Percentiles rank a stretch among this genome's conserved stretches.
phyloP scores from a whole-genome alignment of 2,329 filamentous ascomycete genomes.

The Alternaria alternata region DNA sequence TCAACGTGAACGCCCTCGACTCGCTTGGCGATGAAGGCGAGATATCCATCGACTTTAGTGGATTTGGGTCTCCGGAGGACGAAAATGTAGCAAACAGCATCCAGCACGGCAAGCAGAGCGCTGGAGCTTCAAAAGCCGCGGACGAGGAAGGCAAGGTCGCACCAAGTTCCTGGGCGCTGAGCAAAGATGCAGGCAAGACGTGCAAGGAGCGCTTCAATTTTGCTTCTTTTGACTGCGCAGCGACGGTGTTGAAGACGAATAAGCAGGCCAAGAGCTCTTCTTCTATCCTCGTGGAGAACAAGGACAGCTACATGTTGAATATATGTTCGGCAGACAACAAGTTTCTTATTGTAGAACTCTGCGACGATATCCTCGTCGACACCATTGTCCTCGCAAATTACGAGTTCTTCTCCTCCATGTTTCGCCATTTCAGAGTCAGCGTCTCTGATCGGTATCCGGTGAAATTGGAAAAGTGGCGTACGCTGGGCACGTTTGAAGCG shows the following conservation, averaged over 20 bases:
- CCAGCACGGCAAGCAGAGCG: conserved; percentile 24
- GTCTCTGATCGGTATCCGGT: conserved; percentile 95
- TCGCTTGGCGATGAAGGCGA: conserved; percentile 87
- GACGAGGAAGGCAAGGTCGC: conserved; percentile 41
- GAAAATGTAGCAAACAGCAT: conserved; percentile 26
- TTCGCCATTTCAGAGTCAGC: conserved; percentile 87
- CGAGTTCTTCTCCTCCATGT: conserved; percentile 98
- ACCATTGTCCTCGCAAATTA: conserved; percentile 98
- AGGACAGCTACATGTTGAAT: conserved; percentile 97
- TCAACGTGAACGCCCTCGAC: conserved; percentile 73
- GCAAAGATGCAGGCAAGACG: conserved; percentile 94
- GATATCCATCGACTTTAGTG: conserved; percentile 76
- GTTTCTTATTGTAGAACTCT: conserved; percentile 93
- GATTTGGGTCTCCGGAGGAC: conserved; percentile 61
- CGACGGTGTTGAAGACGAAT: conserved; percentile 91
- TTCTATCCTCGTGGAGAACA: conserved; percentile 91
- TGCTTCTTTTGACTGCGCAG: conserved; percentile 95
- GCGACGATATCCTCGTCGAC: conserved; percentile 85
- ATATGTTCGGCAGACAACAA: conserved; percentile 88
- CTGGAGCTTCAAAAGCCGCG: conserved; percentile 23
- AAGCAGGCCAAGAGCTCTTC: conserved; percentile 85
- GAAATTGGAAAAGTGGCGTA: conserved; percentile 90
- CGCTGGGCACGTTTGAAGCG: conserved; percentile 87
- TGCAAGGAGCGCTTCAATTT: conserved; percentile 99
- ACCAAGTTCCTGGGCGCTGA: conserved; percentile 60